These are phyloP conservation scores for Mimosa bimucronata DNA, from an alignment of 306 rosid species.

Conservation along the genomic window DNA sequence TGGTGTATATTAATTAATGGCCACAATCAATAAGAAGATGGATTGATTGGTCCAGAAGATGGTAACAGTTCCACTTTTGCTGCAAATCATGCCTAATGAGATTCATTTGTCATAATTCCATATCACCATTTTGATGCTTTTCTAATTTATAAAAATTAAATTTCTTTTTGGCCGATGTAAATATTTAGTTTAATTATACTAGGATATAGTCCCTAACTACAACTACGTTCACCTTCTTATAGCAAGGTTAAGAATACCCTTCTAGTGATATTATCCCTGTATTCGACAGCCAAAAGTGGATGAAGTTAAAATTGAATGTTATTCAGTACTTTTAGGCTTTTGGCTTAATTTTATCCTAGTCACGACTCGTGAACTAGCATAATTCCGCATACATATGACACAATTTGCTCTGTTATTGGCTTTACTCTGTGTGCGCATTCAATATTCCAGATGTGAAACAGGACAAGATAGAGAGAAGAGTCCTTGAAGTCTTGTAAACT, in stretches of 20 bases:
- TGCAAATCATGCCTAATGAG: neutral
- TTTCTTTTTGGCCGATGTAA: no score
- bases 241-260: neutral
- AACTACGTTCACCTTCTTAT: slow-evolving; percentile 2
- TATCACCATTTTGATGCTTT: neutral
- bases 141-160: neutral
- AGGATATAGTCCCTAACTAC: neutral
- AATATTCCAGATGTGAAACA: neutral
- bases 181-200: neutral
- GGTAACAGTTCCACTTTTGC: neutral
- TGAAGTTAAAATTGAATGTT: neutral
- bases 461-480: neutral
- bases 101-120: neutral
- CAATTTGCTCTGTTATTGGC: neutral
- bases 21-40: no score
- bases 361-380: neutral
- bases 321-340: neutral
- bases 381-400: neutral
- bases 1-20: neutral
- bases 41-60: neutral
- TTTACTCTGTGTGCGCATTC: neutral
- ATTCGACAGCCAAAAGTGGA: neutral
- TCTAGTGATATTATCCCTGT: neutral
- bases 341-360: neutral
- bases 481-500: slow-evolving; percentile 2